Base-by-base conservation (phyloP, 441 rosid species). In the Viola pubescens region DNA sequence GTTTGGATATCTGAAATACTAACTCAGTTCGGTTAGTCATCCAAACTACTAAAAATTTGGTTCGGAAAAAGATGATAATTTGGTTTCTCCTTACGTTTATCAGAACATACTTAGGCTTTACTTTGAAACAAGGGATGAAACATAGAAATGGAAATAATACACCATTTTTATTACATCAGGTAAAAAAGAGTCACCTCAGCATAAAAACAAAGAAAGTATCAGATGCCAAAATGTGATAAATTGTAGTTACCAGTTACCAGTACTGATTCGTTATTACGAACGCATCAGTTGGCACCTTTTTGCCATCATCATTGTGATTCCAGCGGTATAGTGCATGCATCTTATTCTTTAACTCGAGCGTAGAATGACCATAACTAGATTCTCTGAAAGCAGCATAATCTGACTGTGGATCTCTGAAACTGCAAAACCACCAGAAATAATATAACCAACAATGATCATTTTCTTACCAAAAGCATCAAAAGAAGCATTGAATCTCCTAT, bases 331-430 rank as follows among this genome's bases (percentile, higher is more conserved):
- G 19, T 0, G 96, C 91, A 40, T 81, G 91, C 11, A 94, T 86
- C 63, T 78, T 73, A 62, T 86, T 89, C 67, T 59, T 67, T 52
- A 89, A 82, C 64, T 89, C 87, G 68, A 86, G 71, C 10, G 78
- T 62, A 2, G 94, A 87, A 53, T 83, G 98, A 43, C 90, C 86
- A 45, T 83, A 89, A 66, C 94, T 91, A 26, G 97, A 86, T 70
- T 91, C 97, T 5, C 97, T 72, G 58, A 76, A 89, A 0, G 98
- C 95, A 14, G 98, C 89, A 59, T 91, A 46, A 46, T 46, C 48
- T 9, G 48, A 7, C 0, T 46, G 48, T 46, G 48, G 48, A 46
- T 46, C 9, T 46, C 3, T 46, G 11, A 4, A 46, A 1, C 48
- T 46, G 11, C 48, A 10, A 46, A 46, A 9, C 2, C 2, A 46